Evolutionary conservation across 1,139 yeast genomes (phyloP), one percentile per base, ranked within the genome.

Genomic region (Protomyces lactucae-debilis): DNA sequence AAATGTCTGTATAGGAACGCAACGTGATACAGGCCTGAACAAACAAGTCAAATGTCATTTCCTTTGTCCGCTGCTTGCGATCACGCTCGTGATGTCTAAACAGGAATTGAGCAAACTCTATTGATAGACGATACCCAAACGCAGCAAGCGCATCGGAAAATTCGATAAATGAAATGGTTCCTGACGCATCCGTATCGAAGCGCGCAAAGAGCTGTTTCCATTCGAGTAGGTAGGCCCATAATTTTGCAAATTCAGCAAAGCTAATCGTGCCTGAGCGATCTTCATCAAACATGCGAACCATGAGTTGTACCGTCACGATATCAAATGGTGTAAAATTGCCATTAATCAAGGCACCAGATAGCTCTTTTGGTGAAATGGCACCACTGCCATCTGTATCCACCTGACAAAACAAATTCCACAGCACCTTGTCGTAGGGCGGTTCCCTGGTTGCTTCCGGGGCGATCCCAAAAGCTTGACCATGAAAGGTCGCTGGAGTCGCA

Each of bases 1-100:
- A 88, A 9, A 85, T 80, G 72, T 87, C 92, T 0, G 96, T 88
- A 69, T 87, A 80, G 69, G 88, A 83, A 73, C 90, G 80, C 71
- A 88, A 77, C 80, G 88, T 87, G 39, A 88, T 87, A 69, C 89
- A 80, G 65, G 88, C 80, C 73, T 88, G 95, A 55, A 88, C 90
- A 74, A 88, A 88, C 73, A 85, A 82, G 74, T 89, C 96, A 74
- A 88, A 88, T 68, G 87, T 85, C 74, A 88, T 78, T 68, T 83
- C 86, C 25, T 86, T 68, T 82, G 75, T 45, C 80, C 81, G 52
- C 76, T 74, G 51, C 74, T 69, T 66, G 43, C 43, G 43, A 37
- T 37, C 43, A n/a, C 43, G 43, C 78, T 69, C 72, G 77, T 72
- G 67, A 73, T 69, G 71, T 80, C 74, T 46, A 86, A 81, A 72